A percentile compares a stretch with the other conserved stretches of the same genome.
Evolutionary conservation across 768 basidiomycete species (phyloP).

Genomic region (Suillus decipiens): DNA sequence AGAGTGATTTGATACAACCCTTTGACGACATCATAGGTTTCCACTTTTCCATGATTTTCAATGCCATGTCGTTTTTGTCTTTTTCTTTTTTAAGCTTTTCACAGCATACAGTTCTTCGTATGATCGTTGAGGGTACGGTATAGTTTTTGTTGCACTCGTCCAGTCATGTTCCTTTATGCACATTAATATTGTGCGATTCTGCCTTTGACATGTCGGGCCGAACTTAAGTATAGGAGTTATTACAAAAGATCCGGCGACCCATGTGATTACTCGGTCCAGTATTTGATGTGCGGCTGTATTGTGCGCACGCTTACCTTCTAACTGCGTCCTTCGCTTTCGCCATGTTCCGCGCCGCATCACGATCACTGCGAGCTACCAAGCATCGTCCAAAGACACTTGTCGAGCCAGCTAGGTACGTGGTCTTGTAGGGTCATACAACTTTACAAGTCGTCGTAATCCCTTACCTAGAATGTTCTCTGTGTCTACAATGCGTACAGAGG

Average conservation of each 20-base stretch:
- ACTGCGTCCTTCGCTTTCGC: slow-evolving; percentile 5
- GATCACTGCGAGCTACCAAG: slow-evolving; percentile 18
- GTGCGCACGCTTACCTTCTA: background rate
- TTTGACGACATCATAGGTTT: slow-evolving; percentile 20
- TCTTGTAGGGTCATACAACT: background rate
- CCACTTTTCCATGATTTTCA: slow-evolving; percentile 11
- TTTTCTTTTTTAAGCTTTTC: slow-evolving; percentile 6
- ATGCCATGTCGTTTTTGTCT: background rate
- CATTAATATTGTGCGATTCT: background rate
- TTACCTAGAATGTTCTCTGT: slow-evolving; percentile 24
- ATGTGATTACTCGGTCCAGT: background rate
- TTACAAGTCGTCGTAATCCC: background rate
- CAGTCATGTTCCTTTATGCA: slow-evolving; percentile 4
- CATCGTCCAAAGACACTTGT: background rate
- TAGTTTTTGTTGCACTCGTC: background rate
- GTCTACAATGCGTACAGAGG: slow-evolving; percentile 31
- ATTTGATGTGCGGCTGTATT: background rate
- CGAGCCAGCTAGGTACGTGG: background rate
- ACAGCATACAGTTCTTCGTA: slow-evolving; percentile 6
- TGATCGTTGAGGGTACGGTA: slow-evolving; percentile 8
- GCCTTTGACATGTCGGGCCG: background rate
- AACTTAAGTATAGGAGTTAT: background rate
- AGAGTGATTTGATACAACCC: slow-evolving; percentile 20
- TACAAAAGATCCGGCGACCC: background rate
- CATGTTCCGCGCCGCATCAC: slow-evolving; percentile 29